phyloP scores from a whole-genome alignment of 2,329 filamentous ascomycete genomes.

The Penicillium sp. region DNA sequence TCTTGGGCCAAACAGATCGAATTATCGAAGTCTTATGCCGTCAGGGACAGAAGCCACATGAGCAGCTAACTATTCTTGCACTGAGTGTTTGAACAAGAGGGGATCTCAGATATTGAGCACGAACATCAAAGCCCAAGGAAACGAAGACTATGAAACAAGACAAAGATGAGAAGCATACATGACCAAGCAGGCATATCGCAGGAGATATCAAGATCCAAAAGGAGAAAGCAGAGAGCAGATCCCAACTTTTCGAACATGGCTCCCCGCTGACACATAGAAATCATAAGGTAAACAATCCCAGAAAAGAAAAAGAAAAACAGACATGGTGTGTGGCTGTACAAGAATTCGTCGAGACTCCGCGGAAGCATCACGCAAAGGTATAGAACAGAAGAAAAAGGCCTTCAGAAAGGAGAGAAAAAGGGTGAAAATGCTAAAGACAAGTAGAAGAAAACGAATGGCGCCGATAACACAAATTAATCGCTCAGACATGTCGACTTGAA shows the following conservation, averaged over 20 bases:
- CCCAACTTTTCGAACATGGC: background rate
- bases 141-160: background rate
- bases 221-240: background rate
- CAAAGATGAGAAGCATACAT: background rate
- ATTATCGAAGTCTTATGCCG: too few relatives aligned
- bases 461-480: slow-evolving; percentile 1
- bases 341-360: slow-evolving; percentile 18
- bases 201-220: background rate
- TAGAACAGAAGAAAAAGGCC: background rate
- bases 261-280: slow-evolving; percentile 2
- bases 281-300: slow-evolving; percentile 4
- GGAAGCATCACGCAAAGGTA: slow-evolving; percentile 22
- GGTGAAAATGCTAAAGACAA: slow-evolving; percentile 7
- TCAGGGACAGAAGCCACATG: background rate
- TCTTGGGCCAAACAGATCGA: background rate
- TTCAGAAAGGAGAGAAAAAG: slow-evolving; percentile 7
- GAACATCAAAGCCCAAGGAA: background rate
- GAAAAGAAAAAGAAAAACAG: slow-evolving; percentile 5
- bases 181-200: background rate
- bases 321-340: slow-evolving; percentile 7
- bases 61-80: background rate
- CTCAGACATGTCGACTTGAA: slow-evolving; percentile 5
- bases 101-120: background rate
- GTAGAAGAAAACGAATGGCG: slow-evolving; percentile 5
- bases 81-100: background rate